Evolutionary conservation across 345 rosid genomes (phyloP).

Genomic region (Eucalyptus cloeziana): DNA sequence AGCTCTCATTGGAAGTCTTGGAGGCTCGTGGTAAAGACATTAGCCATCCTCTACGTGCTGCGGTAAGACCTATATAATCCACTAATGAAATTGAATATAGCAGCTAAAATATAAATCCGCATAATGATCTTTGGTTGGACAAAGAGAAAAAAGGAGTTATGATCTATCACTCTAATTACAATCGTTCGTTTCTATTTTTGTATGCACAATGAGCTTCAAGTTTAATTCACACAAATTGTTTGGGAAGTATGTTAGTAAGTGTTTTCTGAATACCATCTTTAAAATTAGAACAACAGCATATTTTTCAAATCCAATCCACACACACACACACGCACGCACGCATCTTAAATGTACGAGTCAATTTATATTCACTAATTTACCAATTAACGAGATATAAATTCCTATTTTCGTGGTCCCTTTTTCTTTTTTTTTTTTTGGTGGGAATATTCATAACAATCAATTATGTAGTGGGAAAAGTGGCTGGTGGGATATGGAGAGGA

Average conservation of each 20-base stretch:
- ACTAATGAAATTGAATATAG: neutral
- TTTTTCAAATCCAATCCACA: neutral
- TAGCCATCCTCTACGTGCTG: conserved; percentile 22
- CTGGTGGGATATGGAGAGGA: conserved; percentile 42
- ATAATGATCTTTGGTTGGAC: neutral
- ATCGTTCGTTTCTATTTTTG: too few relatives aligned
- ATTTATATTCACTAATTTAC: neutral
- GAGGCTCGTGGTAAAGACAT: conserved; percentile 53
- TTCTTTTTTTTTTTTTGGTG: neutral
- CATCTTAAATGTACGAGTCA: neutral
- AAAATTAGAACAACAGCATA: neutral
- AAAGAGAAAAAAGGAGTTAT: neutral
- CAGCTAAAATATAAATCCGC: neutral
- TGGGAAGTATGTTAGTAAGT: too few relatives aligned
- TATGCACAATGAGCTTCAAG: too few relatives aligned
- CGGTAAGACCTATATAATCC: conserved; percentile 33
- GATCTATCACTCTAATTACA: neutral
- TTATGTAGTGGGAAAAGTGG: conserved; percentile 75
- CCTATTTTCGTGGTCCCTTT: neutral
- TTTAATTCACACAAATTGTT: too few relatives aligned
- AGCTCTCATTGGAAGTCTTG: conserved; percentile 43
- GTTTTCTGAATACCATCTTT: neutral
- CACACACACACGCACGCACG: too few relatives aligned
- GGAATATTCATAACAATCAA: neutral
- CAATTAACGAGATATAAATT: neutral